Evolutionary conservation across 768 basidiomycete genomes (phyloP).

Genomic region (Tephrocybe rancida): DNA sequence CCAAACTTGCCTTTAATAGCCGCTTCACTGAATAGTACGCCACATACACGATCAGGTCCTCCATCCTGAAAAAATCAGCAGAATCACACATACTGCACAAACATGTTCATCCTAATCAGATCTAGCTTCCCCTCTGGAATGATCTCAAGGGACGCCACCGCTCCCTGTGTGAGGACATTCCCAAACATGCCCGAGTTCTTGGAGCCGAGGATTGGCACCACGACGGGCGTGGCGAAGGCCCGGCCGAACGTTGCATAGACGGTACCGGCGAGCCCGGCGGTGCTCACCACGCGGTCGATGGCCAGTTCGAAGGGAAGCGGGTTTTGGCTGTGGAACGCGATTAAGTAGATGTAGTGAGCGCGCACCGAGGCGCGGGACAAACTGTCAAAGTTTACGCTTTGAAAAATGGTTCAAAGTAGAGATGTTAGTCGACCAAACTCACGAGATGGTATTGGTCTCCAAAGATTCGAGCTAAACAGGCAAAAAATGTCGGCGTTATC

Average conservation of each 20-base stretch:
- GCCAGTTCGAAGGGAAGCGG: constrained; percentile 48
- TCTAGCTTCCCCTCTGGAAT: constrained; percentile 59
- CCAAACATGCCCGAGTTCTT: constrained; percentile 61
- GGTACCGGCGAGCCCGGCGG: constrained; percentile 53
- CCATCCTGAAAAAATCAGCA: background rate
- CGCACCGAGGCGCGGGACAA: background rate
- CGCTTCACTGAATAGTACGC: constrained; percentile 50
- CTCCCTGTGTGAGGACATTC: constrained; percentile 61
- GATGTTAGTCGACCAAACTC: constrained; percentile 11
- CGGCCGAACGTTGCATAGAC: constrained; percentile 62
- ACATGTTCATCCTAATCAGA: constrained; percentile 40
- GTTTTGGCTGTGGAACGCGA: constrained; percentile 34
- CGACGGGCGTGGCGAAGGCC: constrained; percentile 51
- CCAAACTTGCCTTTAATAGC: constrained; percentile 34
- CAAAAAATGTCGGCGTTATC: no score
- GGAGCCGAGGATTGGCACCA: constrained; percentile 49
- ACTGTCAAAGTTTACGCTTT: constrained; percentile 41
- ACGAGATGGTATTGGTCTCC: constrained; percentile 36
- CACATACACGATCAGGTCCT: background rate
- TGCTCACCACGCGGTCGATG: constrained; percentile 41
- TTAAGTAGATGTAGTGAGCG: background rate
- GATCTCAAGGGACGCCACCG: constrained; percentile 49
- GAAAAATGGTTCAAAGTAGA: no score
- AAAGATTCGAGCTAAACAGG: constrained; percentile 36
- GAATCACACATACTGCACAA: constrained; percentile 33